These are phyloP conservation scores for Sedum album DNA, from an alignment of 164 flowering plant species.

Conservation along the genomic window DNA sequence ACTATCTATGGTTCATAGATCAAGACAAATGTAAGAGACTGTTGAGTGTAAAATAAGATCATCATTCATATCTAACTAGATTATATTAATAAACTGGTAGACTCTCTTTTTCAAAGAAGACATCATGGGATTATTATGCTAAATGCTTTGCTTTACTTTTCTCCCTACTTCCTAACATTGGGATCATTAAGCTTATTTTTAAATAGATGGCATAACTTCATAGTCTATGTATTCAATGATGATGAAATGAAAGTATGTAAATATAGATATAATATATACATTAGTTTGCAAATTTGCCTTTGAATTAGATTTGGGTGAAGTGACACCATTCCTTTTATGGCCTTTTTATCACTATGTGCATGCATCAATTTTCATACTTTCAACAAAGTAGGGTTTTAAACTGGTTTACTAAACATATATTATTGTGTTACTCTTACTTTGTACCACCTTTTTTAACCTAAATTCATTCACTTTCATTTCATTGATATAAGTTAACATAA, in stretches of 20 bases:
- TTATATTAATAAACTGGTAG: background rate
- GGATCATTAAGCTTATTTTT: background rate
- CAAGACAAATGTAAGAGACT: background rate
- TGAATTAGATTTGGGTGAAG: background rate
- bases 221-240: conserved; percentile 2
- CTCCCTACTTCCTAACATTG: conserved; percentile 6
- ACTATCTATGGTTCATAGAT: background rate
- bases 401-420: too few relatives aligned
- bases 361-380: too few relatives aligned
- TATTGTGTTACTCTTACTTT: too few relatives aligned
- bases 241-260: background rate
- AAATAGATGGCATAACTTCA: background rate
- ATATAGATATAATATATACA: background rate
- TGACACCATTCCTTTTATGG: background rate
- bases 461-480: too few relatives aligned
- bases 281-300: background rate
- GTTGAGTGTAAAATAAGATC: background rate
- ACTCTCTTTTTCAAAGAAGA: background rate
- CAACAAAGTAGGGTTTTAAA: too few relatives aligned
- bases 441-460: too few relatives aligned
- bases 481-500: too few relatives aligned
- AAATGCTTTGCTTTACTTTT: background rate
- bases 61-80: background rate
- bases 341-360: background rate
- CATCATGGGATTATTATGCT: background rate